Percentiles rank a stretch among this genome's conserved stretches.
Conservation (phyloP, 148 eudicot genomes). For the Simmondsia chinensis region DNA sequence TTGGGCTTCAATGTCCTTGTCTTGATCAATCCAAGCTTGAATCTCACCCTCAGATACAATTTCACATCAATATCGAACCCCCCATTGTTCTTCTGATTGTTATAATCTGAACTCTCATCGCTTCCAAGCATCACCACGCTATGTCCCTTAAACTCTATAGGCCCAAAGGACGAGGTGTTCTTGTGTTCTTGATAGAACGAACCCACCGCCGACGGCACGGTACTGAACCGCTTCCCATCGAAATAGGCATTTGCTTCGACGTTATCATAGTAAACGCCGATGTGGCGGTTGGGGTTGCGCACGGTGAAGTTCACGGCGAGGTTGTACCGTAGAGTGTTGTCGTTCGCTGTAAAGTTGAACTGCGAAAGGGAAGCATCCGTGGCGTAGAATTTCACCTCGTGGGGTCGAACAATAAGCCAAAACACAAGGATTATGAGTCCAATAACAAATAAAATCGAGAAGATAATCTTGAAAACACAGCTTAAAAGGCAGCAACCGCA, state of each 20-base stretch:
- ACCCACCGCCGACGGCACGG: not conserved
- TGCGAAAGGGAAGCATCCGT: slow-evolving; percentile 39
- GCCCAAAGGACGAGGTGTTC: slow-evolving; percentile 28
- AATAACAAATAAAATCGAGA: slow-evolving; percentile 23
- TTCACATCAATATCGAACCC: slow-evolving; percentile 36
- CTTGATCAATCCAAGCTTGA: slow-evolving; percentile 41
- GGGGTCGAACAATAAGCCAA: slow-evolving; percentile 70
- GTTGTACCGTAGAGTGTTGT: slow-evolving; percentile 37
- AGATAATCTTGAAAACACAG: slow-evolving; percentile 40
- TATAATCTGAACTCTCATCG: slow-evolving; percentile 13
- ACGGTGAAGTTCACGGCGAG: slow-evolving; percentile 33
- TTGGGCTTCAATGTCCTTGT: slow-evolving; percentile 32
- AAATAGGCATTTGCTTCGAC: slow-evolving; percentile 46
- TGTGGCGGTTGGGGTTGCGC: slow-evolving; percentile 46
- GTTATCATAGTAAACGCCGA: slow-evolving; percentile 61
- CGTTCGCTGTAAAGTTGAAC: slow-evolving; percentile 37
- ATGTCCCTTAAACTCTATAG: slow-evolving; percentile 25
- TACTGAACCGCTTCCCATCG: slow-evolving; percentile 29
- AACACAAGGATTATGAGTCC: slow-evolving; percentile 28
- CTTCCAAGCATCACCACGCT: slow-evolving; percentile 20
- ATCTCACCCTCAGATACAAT: slow-evolving; percentile 34
- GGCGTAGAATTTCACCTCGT: slow-evolving; percentile 47
- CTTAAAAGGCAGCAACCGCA: slow-evolving; percentile 44
- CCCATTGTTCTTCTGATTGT: slow-evolving; percentile 28
- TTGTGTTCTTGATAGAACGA: slow-evolving; percentile 54